Evolutionary conservation across 1,284 basidiomycete species (phyloP), one percentile per base, ranked within the genome.

Genomic region (Heliocybe sulcata): DNA sequence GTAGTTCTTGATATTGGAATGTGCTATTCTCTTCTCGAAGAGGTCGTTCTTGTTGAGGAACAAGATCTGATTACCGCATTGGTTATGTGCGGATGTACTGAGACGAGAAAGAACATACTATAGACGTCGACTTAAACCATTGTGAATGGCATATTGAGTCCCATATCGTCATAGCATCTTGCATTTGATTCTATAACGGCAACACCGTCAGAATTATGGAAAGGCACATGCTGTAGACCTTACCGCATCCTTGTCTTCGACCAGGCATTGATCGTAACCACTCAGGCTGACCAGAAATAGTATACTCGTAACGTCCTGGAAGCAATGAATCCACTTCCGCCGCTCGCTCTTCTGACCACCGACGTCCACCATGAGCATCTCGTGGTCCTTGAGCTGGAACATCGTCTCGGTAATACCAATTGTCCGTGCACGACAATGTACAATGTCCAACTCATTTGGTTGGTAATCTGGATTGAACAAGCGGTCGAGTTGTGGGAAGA

Each of bases 361-460:
- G 51, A 94, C 92, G 64, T 94, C 92, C 56, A 94, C 87, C 86
- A 94, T 92, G 57, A 89, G 75, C 82, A 91, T 83, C 60, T 89
- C 84, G 55, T 88, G 84, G 33, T 86, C 83, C 57, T 77, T 74
- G 33, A 90, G 75, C 49, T 80, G 76, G 71, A 98, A 97, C 22
- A 83, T 82, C 0, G 92, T 97, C 70, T 97, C 94, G n/a, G 88
- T 92, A 66, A 98, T 97, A 31, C 94, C 94, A 23, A 92, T 92
- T 33, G 94, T 95, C 62, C 93, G 87, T 53, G 90, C 89, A 57
- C 93, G 79, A 59, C 87, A 88, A 33, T 86, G 87, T 35, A 97
- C 82, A 59, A 97, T 94, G 67, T 94, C 89, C 64, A 91, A 85
- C 58, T 91, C 83, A 1, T 79, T 82, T 2, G 94, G 94, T 45